Evolutionary conservation across 345 rosid genomes (phyloP).

Genomic region (Pseudoturritis turrita): DNA sequence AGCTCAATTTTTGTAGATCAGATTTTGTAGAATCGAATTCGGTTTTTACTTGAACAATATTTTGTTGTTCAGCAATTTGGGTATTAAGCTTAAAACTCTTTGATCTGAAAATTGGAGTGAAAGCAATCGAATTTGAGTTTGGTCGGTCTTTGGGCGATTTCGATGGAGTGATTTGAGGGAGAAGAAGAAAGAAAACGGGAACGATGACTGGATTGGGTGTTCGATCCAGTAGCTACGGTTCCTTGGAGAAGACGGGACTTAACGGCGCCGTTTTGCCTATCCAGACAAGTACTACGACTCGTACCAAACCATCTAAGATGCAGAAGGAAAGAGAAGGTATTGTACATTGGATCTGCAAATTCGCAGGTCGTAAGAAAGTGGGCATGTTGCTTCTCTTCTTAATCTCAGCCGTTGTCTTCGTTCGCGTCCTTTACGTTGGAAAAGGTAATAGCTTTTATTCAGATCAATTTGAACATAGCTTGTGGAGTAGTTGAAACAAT

Average conservation of each 20-base stretch:
- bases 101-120: conserved; percentile 18
- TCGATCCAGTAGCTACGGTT: conserved; percentile 84
- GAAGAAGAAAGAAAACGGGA: not conserved
- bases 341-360: conserved; percentile 81
- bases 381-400: conserved; percentile 87
- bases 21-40: conserved; percentile 11
- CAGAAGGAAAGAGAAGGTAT: conserved; percentile 75
- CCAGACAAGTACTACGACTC: conserved; percentile 34
- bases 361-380: conserved; percentile 87
- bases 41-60: not conserved
- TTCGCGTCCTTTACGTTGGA: conserved; percentile 77
- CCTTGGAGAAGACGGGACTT: conserved; percentile 66
- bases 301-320: conserved; percentile 72
- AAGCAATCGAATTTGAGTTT: not conserved
- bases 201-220: conserved; percentile 73
- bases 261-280: conserved; percentile 49
- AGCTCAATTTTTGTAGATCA: conserved; percentile 21
- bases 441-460: conserved; percentile 49
- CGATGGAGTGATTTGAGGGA: conserved; percentile 31
- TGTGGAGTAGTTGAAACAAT: not conserved
- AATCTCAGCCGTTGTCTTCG: conserved; percentile 78
- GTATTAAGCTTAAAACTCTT: conserved; percentile 2
- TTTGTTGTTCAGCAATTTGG: not conserved
- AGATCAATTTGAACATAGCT: not conserved
- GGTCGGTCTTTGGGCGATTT: conserved; percentile 28